Evolutionary conservation across 306 rosid genomes (phyloP), one percentile per base, ranked within the genome.

Genomic region (Vigna hirtella): DNA sequence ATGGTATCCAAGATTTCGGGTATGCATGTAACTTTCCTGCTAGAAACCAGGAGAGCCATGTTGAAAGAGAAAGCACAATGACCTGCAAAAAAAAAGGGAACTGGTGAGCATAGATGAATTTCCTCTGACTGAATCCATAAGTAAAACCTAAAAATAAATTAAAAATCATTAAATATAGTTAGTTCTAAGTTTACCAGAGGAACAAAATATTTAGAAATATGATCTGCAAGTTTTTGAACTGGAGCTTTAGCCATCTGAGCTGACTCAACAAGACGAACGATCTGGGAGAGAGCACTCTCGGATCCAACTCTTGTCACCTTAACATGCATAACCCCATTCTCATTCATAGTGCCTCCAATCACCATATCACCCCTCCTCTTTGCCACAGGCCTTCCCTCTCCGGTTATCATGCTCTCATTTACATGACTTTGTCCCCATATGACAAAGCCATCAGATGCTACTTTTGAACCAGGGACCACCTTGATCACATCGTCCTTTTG

Each of bases 191-290:
- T 83, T 68, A 91, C 98, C 82, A 89, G 5, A 26, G 98, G 98
- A 77, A 93, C 98, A 74, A 93, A 91, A 80, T 88, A 93, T 62
- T 88, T 91, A 50, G 97, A 93, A 77, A 93, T 91, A 32, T 71
- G 86, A 66, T 93, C 98, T 0, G 98, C 98, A 66, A 88, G 74
- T 75, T 91, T 93, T 77, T 93, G 98, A 0, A 93, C 93, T 3
- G 98, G 97, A 83, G 98, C 98, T 78, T 93, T 93, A 32, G 93
- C 98, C 98, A 93, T 87, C 65, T 93, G 98, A 1, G 97, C 96
- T 38, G 98, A 85, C 73, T 93, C 97, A 40, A 93, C 98, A 40
- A 93, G 98, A 58, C 93, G 73, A 72, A 93, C 95, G 76, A 93
- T 93, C 84, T 93, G 98, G 0, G 92, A 87, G 26, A 93, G 91